Conservation (phyloP, 2,329 filamentous ascomycete species). For the Fusarium succisae region DNA sequence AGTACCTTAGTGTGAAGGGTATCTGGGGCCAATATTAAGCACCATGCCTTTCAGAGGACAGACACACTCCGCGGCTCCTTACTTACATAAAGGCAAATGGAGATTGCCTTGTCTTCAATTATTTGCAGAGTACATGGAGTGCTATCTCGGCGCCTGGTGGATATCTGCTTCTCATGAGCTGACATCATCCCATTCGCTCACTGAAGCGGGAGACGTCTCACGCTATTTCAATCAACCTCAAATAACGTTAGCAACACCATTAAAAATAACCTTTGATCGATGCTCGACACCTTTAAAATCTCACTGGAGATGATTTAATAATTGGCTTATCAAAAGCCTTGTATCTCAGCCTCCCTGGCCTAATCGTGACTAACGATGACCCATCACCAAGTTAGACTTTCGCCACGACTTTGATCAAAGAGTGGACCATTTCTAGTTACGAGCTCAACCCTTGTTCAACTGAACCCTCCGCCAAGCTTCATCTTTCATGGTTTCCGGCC, state of each 20-base stretch:
- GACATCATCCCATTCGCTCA: neutral
- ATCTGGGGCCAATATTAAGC: neutral
- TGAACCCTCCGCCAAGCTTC: neutral
- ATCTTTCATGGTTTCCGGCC: neutral
- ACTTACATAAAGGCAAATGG: neutral
- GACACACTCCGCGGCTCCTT: neutral
- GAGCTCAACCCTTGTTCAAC: neutral
- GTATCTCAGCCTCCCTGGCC: neutral
- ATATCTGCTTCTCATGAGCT: neutral
- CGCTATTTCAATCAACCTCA: neutral
- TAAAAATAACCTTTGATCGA: neutral
- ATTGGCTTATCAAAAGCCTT: slow-evolving; percentile 1
- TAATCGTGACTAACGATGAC: neutral
- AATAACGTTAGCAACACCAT: neutral
- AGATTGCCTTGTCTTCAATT: neutral
- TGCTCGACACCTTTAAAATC: neutral
- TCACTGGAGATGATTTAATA: neutral
- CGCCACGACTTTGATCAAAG: neutral
- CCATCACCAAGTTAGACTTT: neutral
- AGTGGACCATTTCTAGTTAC: slow-evolving; percentile 1
- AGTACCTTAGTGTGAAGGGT: neutral
- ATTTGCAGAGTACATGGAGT: neutral
- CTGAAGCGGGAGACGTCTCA: neutral
- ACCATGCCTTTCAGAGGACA: neutral
- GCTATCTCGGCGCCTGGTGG: neutral